These are phyloP conservation scores for Camellia japonica DNA, from an alignment of 148 eudicot species.

Conservation along the genomic window DNA sequence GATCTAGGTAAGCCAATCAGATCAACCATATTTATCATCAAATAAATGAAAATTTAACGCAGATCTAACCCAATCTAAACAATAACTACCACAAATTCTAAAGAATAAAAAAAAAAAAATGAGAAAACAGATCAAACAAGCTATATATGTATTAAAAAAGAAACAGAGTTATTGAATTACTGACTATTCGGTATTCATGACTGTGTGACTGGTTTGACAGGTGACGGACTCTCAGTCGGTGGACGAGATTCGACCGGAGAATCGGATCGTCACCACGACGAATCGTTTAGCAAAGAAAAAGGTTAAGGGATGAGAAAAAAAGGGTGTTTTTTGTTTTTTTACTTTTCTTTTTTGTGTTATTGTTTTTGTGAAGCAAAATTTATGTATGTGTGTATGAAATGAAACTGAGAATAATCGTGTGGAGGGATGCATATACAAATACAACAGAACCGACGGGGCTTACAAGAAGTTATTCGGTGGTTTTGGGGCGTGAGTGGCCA, in stretches of 20 bases:
- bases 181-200: slow-evolving; percentile 24
- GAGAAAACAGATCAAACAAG: background rate
- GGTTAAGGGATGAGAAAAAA: background rate
- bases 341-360: too few relatives aligned
- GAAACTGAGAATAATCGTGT: too few relatives aligned
- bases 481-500: too few relatives aligned
- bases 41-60: background rate
- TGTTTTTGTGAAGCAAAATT: too few relatives aligned
- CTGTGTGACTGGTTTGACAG: background rate
- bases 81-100: background rate
- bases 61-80: slow-evolving; percentile 4
- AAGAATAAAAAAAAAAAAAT: background rate
- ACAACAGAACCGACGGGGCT: too few relatives aligned
- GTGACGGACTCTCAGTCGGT: too few relatives aligned
- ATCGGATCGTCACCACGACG: slow-evolving; percentile 2
- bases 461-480: too few relatives aligned
- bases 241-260: background rate
- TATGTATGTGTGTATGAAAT: too few relatives aligned
- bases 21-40: slow-evolving; percentile 1
- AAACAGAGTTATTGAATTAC: background rate
- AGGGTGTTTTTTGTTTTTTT: background rate
- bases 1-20: background rate
- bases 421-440: too few relatives aligned
- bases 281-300: background rate
- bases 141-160: background rate